A percentile compares a stretch with the other conserved stretches of the same genome.
phyloP scores from a whole-genome alignment of 1,284 basidiomycete genomes.

The Cryptococcus sp. region DNA sequence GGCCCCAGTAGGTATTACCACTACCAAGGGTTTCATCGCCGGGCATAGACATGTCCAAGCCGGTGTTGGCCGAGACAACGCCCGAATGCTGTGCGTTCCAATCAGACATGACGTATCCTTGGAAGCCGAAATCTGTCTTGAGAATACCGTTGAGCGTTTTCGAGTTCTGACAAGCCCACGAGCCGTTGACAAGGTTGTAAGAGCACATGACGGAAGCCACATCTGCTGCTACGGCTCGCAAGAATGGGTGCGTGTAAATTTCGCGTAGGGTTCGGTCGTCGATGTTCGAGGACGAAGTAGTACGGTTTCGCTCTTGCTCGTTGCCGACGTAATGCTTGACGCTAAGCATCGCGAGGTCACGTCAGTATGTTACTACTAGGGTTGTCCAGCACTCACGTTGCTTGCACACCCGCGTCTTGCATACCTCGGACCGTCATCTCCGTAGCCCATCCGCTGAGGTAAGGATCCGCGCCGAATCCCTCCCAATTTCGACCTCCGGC shows the following conservation, averaged over 20 bases:
- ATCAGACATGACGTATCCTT: conserved; percentile 69
- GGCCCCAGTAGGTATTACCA: conserved; percentile 58
- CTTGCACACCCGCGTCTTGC: neutral
- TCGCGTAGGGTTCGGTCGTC: conserved; percentile 68
- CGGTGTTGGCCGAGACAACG: conserved; percentile 57
- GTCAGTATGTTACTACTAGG: neutral
- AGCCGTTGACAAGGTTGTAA: conserved; percentile 63
- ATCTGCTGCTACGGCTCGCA: conserved; percentile 72
- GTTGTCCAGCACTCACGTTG: neutral
- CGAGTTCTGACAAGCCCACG: conserved; percentile 68
- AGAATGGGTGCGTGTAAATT: conserved; percentile 59
- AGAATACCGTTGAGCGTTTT: conserved; percentile 68
- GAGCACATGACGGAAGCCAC: conserved; percentile 40
- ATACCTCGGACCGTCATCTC: conserved; percentile 71
- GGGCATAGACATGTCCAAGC: conserved; percentile 67
- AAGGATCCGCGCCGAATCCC: conserved; percentile 70
- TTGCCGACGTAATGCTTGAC: conserved; percentile 67
- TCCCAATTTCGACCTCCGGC: conserved; percentile 80
- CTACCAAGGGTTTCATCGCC: conserved; percentile 59
- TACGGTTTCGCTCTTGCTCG: conserved; percentile 50
- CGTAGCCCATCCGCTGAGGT: conserved; percentile 65
- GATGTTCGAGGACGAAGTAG: conserved; percentile 64
- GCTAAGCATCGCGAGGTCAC: conserved; percentile 19
- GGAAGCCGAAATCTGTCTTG: conserved; percentile 74
- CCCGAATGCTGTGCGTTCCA: conserved; percentile 66